A percentile compares a stretch with the other conserved stretches of the same genome.
Conservation (phyloP, 2,329 filamentous ascomycete genomes). For the Aspergillus unguis region DNA sequence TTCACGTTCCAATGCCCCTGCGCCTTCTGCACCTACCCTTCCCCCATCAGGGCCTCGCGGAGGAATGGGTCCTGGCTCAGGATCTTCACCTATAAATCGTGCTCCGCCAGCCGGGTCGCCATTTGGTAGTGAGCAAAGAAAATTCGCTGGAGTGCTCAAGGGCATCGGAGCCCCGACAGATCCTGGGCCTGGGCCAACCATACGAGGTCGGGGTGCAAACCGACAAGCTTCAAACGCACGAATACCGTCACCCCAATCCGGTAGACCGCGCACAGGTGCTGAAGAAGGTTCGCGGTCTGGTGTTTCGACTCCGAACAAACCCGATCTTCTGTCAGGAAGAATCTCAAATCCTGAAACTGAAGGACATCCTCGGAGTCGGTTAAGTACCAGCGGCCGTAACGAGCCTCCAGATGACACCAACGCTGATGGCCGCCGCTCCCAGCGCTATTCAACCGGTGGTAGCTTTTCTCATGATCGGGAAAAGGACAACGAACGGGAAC, state of each 20-base stretch:
- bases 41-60: conserved; percentile 43
- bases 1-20: conserved; percentile 22
- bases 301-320: conserved; percentile 22
- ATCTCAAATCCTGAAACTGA: conserved; percentile 26
- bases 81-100: conserved; percentile 34
- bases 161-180: conserved; percentile 39
- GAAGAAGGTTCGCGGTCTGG: conserved; percentile 23
- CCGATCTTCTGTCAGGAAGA: conserved; percentile 34
- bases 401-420: conserved; percentile 36
- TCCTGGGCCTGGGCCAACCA: conserved; percentile 33
- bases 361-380: conserved; percentile 26
- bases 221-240: conserved; percentile 33
- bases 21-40: conserved; percentile 25
- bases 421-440: conserved; percentile 31
- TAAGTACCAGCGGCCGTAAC: conserved; percentile 27
- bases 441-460: conserved; percentile 27
- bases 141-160: conserved; percentile 48
- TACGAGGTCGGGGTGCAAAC: conserved; percentile 40
- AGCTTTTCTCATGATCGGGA: conserved; percentile 21
- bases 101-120: conserved; percentile 38
- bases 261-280: conserved; percentile 30
- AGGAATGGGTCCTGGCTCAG: conserved; percentile 33
- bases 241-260: conserved; percentile 30
- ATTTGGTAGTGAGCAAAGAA: conserved; percentile 37
- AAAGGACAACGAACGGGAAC: conserved; percentile 29